A percentile compares a stretch with the other conserved stretches of the same genome.
Evolutionary conservation across 164 flowering plant species (phyloP).

Genomic region (Dillenia suffruticosa): DNA sequence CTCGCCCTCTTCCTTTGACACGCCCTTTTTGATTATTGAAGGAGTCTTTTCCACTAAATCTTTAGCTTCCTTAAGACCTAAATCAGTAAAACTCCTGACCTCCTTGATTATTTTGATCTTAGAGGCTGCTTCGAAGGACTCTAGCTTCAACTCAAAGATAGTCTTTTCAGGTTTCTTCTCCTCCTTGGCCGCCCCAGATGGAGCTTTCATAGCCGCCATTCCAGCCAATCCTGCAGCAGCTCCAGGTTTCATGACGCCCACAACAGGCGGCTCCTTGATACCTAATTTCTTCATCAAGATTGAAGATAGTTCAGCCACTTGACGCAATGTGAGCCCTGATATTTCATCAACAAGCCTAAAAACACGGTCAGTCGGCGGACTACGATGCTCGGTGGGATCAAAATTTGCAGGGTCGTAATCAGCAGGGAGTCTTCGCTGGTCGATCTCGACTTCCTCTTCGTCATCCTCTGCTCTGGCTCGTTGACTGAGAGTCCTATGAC

Average conservation of each 20-base stretch:
- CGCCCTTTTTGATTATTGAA: constrained; percentile 62
- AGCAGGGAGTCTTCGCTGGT: constrained; percentile 80
- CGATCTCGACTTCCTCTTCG: constrained; percentile 61
- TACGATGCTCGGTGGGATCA: constrained; percentile 84
- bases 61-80: constrained; percentile 87
- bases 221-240: constrained; percentile 42
- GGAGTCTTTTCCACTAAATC: constrained; percentile 87
- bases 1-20: constrained; percentile 77
- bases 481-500: constrained; percentile 28
- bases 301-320: constrained; percentile 48
- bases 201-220: constrained; percentile 19
- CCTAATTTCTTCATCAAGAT: constrained; percentile 67
- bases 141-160: constrained; percentile 66
- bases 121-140: constrained; percentile 60
- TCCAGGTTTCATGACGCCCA: constrained; percentile 74
- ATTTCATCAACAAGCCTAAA: constrained; percentile 85
- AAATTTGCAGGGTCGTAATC: constrained; percentile 81
- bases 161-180: constrained; percentile 79
- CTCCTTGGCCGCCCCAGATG: constrained; percentile 40
- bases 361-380: constrained; percentile 85
- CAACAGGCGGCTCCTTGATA: constrained; percentile 57
- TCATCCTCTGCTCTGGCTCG: constrained; percentile 47
- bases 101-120: constrained; percentile 82
- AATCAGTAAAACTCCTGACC: constrained; percentile 69
- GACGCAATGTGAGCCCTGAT: constrained; percentile 55